phyloP scores from a whole-genome alignment of 345 rosid genomes.

The Abelmoschus esculentus region DNA sequence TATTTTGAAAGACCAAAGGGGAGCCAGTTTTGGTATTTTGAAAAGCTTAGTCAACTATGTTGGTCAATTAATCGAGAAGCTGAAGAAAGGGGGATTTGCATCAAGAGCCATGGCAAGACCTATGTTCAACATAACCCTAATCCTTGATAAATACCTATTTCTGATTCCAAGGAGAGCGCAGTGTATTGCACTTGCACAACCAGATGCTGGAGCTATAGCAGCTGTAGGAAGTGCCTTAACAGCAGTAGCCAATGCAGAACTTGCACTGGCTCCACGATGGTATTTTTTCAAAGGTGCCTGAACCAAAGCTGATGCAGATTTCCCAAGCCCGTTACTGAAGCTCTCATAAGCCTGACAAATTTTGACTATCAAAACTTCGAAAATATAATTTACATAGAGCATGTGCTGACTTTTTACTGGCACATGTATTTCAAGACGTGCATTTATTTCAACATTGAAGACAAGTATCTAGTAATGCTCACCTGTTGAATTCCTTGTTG shows the following conservation, averaged over 20 bases:
- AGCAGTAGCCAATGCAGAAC: conserved; percentile 75
- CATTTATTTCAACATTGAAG: neutral
- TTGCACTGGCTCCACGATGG: conserved; percentile 81
- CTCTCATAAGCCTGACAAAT: conserved; percentile 68
- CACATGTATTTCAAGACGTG: neutral
- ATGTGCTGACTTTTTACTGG: neutral
- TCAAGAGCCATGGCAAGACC: neutral
- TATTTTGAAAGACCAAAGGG: neutral
- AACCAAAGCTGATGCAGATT: conserved; percentile 83
- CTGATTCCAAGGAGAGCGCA: conserved; percentile 78
- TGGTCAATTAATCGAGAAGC: neutral
- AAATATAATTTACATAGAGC: neutral
- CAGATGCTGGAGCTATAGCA: conserved; percentile 85
- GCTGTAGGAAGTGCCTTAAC: conserved; percentile 84
- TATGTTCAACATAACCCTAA: neutral
- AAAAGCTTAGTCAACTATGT: neutral
- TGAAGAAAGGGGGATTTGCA: neutral
- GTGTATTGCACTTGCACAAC: conserved; percentile 74
- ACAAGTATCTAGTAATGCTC: conserved; percentile 5
- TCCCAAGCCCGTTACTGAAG: conserved; percentile 82
- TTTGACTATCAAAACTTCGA: conserved; percentile 14
- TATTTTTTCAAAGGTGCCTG: conserved; percentile 64
- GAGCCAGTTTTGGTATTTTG: neutral
- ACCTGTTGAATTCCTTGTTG: conserved; percentile 90
- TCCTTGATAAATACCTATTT: conserved; percentile 49